A percentile compares a stretch with the other conserved stretches of the same genome.
Evolutionary conservation across 805 yeast species (phyloP).

Genomic region (Starmera dryadoides): DNA sequence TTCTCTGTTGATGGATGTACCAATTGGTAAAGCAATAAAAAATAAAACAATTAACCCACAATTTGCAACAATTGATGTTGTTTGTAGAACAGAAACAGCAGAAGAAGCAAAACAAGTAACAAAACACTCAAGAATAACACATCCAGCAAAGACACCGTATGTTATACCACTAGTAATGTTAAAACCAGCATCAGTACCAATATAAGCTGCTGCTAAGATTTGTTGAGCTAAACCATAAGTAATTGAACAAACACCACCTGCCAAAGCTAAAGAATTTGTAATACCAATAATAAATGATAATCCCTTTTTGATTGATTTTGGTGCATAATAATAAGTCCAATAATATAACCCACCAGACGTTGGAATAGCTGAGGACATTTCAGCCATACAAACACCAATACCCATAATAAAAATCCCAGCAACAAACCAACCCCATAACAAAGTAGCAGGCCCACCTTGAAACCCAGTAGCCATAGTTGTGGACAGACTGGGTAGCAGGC

Average conservation of each 20-base stretch:
- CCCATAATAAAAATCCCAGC: slow-evolving; percentile 47
- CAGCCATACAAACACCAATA: slow-evolving; percentile 57
- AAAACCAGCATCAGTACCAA: slow-evolving; percentile 47
- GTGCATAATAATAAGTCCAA: slow-evolving; percentile 65
- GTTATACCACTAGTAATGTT: slow-evolving; percentile 43
- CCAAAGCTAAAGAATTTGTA: slow-evolving; percentile 58
- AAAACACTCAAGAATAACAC: slow-evolving; percentile 42
- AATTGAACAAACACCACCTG: slow-evolving; percentile 61
- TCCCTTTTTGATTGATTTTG: slow-evolving; percentile 42
- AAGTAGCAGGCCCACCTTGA: slow-evolving; percentile 50
- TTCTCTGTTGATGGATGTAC: slow-evolving; percentile 28
- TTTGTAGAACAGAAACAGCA: slow-evolving; percentile 51
- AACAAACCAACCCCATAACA: slow-evolving; percentile 73
- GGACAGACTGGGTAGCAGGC: slow-evolving; percentile 49
- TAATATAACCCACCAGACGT: slow-evolving; percentile 71
- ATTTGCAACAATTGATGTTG: slow-evolving; percentile 50
- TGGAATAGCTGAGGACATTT: slow-evolving; percentile 62
- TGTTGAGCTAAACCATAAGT: slow-evolving; percentile 62
- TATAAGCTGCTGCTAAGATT: slow-evolving; percentile 51
- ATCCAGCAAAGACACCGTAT: slow-evolving; percentile 63
- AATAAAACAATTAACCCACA: slow-evolving; percentile 44
- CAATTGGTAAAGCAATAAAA: slow-evolving; percentile 60
- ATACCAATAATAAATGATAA: slow-evolving; percentile 59
- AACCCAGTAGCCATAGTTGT: slow-evolving; percentile 46
- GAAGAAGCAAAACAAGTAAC: slow-evolving; percentile 52